These are phyloP conservation scores for Tetrapisispora namnaoensis DNA, from an alignment of 805 yeast genomes.

Conservation along the genomic window DNA sequence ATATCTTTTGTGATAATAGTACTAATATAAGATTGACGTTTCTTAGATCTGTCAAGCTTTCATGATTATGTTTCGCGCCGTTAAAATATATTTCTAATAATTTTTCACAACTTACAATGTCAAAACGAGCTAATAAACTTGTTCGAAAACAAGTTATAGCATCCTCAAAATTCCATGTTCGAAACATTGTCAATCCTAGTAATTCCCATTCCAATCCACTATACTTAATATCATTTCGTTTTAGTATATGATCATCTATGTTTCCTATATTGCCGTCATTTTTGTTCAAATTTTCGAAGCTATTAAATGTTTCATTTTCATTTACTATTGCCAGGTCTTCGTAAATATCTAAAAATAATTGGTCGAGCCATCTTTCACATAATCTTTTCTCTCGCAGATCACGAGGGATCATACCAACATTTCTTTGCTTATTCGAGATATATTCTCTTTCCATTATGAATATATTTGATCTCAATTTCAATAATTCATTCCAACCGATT, in stretches of 20 bases:
- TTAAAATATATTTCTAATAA: conserved; percentile 35
- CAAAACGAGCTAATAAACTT: conserved; percentile 48
- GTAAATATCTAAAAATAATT: conserved; percentile 27
- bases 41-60: conserved; percentile 21
- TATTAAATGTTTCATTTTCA: background rate
- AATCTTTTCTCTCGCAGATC: conserved; percentile 20
- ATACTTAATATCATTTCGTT: conserved; percentile 30
- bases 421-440: conserved; percentile 5
- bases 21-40: conserved; percentile 30
- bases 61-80: conserved; percentile 3
- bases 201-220: conserved; percentile 70
- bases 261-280: conserved; percentile 7
- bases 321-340: conserved; percentile 25
- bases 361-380: conserved; percentile 29
- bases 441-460: conserved; percentile 79
- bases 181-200: conserved; percentile 46
- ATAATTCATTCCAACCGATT: conserved; percentile 76
- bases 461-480: conserved; percentile 54
- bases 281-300: conserved; percentile 11
- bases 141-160: conserved; percentile 46
- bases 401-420: conserved; percentile 12
- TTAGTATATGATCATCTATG: background rate
- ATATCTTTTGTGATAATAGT: conserved; percentile 39
- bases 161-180: conserved; percentile 39
- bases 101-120: conserved; percentile 45